Conservation (phyloP, 805 yeast species). For the Wickerhamiella azyma region DNA sequence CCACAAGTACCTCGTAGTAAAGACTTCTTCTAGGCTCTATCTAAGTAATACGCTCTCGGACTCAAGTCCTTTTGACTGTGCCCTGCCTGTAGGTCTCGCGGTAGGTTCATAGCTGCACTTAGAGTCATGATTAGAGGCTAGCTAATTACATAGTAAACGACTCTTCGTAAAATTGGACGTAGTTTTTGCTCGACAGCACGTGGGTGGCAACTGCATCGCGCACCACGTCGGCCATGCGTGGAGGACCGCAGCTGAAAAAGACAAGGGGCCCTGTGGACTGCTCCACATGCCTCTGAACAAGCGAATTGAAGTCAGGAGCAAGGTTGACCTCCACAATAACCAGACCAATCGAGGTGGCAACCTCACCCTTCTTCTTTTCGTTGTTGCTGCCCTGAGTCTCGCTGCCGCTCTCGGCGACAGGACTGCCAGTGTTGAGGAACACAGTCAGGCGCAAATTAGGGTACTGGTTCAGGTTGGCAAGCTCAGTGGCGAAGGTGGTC, state of each 20-base stretch:
- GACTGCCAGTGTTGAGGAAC: background rate
- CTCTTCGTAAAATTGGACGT: slow-evolving; percentile 14
- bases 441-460: slow-evolving; percentile 4
- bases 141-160: slow-evolving; percentile 10
- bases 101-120: no score
- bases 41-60: no score
- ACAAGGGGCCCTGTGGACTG: slow-evolving; percentile 10
- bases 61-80: no score
- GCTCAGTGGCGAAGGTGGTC: slow-evolving; percentile 34
- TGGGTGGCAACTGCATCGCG: slow-evolving; percentile 11
- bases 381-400: background rate
- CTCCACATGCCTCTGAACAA: slow-evolving; percentile 3
- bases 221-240: slow-evolving; percentile 11
- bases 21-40: no score
- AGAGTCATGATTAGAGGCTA: no score
- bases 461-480: slow-evolving; percentile 21
- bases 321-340: background rate
- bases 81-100: no score
- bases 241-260: slow-evolving; percentile 14
- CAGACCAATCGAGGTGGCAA: background rate
- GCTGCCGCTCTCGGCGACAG: background rate
- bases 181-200: slow-evolving; percentile 8
- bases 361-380: slow-evolving; percentile 1
- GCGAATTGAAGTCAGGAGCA: slow-evolving; percentile 3
- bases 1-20: no score